A percentile compares a stretch with the other conserved stretches of the same genome.
These are phyloP conservation scores for Debaryomyces udenii DNA, from an alignment of 1,139 yeast species.

Conservation along the genomic window DNA sequence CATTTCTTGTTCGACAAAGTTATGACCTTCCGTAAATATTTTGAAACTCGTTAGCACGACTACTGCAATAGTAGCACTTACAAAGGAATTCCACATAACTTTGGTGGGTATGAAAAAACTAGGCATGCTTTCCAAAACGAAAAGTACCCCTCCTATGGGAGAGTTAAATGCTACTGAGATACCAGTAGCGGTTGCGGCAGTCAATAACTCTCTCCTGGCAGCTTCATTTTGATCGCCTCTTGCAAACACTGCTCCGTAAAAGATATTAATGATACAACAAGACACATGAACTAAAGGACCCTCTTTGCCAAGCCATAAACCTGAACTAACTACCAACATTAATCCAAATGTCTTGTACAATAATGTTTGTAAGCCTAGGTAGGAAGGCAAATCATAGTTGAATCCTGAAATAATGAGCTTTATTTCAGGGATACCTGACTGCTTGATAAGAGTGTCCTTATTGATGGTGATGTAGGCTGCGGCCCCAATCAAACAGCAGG, in stretches of 20 bases:
- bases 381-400: conserved; percentile 42
- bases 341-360: conserved; percentile 56
- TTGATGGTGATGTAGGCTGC: conserved; percentile 37
- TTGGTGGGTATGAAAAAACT: conserved; percentile 63
- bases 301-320: conserved; percentile 89
- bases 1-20: conserved; percentile 57
- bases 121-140: conserved; percentile 75
- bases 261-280: conserved; percentile 55
- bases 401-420: conserved; percentile 66
- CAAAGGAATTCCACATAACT: conserved; percentile 81
- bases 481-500: conserved; percentile 25
- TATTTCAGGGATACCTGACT: conserved; percentile 74
- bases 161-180: conserved; percentile 93
- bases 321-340: conserved; percentile 72
- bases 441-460: conserved; percentile 49
- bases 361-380: conserved; percentile 52
- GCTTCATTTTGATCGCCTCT: conserved; percentile 50
- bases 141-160: conserved; percentile 92
- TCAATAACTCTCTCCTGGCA: conserved; percentile 60
- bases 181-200: conserved; percentile 92
- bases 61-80: conserved; percentile 75
- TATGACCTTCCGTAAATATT: conserved; percentile 59
- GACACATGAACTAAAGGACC: conserved; percentile 93
- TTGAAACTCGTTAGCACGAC: conserved; percentile 59
- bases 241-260: conserved; percentile 41